Evolutionary conservation across 192 early-diverging fungal genomes (phyloP), one percentile per base, ranked within the genome.

Genomic region (Coemansia sp.): DNA sequence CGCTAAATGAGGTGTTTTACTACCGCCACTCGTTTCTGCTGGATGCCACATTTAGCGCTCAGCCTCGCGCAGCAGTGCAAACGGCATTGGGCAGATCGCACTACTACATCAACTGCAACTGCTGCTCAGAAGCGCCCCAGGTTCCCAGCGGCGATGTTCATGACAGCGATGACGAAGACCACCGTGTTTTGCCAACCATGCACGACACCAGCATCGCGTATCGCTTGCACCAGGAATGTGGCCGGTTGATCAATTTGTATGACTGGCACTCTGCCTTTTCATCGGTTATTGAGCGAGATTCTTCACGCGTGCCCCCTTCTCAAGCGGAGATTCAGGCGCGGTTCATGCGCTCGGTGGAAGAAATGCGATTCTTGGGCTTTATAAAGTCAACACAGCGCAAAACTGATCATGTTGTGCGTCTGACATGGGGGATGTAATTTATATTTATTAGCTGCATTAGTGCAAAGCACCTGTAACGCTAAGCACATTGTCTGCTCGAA

Each of bases 221-320:
- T 64, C 85, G 87, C 42, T 80, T 97, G 11, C 92, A 96, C 72
- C 77, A 89, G 6, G 94, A 97, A 55, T 97, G 90, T 66, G 93
- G 94, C 3, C 82, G 88, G 53, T 72, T 97, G 80, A 95, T 98
- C 69, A 97, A 98, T 62, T 66, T 97, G 39, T 90, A 87, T 61
- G 96, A 98, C 68, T 91, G 90, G 89, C 94, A 86, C 58, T 75
- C 83, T 38, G 88, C 89, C 8, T 98, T 98, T 77, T 75, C 84
- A 11, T 81, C 82, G n/a, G 81, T 94, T 19, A 62, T 94, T 46
- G 84, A 88, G 58, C 78, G 80, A 19, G 88, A 88, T 43, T 41
- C 59, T 18, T 50, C 44, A 8, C 44, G 9, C 3, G 51, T 39
- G 16, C 38, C 40, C 13, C 42, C 69, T 35, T 45, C 37, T 19